Conservation (phyloP, 2,329 filamentous ascomycete species). For the Hypoxylon sp. region DNA sequence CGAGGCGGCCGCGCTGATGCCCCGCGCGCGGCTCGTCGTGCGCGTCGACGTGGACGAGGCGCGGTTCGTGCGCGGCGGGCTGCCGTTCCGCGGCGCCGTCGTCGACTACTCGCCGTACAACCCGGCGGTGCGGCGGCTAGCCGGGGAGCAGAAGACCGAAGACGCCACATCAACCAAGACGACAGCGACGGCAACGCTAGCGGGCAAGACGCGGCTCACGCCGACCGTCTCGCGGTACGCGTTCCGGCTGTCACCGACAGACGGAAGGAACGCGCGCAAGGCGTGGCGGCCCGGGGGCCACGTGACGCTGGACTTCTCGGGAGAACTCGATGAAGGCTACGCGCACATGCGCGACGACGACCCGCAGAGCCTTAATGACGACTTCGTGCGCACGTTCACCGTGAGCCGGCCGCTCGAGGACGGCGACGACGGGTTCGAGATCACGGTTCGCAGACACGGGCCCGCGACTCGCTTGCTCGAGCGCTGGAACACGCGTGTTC, state of each 20-base stretch:
- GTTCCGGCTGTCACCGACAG: conserved; percentile 48
- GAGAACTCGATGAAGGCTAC: conserved; percentile 76
- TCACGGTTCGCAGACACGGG: conserved; percentile 75
- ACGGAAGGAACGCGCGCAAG: conserved; percentile 36
- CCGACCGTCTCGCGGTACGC: conserved; percentile 72
- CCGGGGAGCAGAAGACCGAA: conserved; percentile 57
- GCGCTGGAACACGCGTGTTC: conserved; percentile 58
- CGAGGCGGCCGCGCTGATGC: conserved; percentile 68
- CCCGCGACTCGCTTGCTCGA: conserved; percentile 72
- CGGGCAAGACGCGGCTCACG: conserved; percentile 66
- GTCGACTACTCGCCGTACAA: conserved; percentile 79
- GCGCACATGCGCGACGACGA: conserved; percentile 85
- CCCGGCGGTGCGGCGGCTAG: conserved; percentile 72
- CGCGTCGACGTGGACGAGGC: conserved; percentile 69
- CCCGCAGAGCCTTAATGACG: conserved; percentile 81
- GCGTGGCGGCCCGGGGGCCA: conserved; percentile 77
- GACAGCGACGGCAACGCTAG: conserved; percentile 60
- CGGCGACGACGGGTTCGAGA: conserved; percentile 64
- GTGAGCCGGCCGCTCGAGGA: conserved; percentile 63
- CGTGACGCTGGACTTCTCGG: conserved; percentile 75
- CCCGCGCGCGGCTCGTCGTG: conserved; percentile 76
- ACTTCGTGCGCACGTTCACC: conserved; percentile 85
- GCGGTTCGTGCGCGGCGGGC: conserved; percentile 67
- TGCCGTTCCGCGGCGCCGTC: conserved; percentile 70
- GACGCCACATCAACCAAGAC: neutral